These are phyloP conservation scores for Vigna hirtella DNA, from an alignment of 306 rosid species.

Conservation along the genomic window DNA sequence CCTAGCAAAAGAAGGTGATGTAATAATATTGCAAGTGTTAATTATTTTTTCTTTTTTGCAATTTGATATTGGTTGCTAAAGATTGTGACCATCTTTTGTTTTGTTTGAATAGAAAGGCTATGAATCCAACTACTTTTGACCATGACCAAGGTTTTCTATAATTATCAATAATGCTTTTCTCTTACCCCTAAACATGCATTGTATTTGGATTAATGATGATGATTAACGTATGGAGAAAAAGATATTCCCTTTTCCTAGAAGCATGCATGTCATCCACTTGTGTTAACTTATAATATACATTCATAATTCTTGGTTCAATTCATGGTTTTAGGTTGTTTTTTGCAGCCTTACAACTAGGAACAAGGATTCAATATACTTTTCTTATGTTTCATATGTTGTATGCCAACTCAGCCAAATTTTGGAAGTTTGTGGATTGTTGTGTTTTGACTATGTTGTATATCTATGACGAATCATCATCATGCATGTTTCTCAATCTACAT, in stretches of 20 bases:
- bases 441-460: conserved; percentile 13
- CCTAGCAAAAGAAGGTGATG: neutral
- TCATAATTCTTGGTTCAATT: neutral
- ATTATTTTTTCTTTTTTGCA: neutral
- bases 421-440: conserved; percentile 23
- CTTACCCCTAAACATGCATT: conserved; percentile 38
- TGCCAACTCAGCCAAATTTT: conserved; percentile 43
- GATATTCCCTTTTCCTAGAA: conserved; percentile 29
- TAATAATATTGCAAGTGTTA: conserved; percentile 15
- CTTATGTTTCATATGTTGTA: neutral
- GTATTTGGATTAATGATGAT: conserved; percentile 26
- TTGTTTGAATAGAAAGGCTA: neutral
- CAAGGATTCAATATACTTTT: neutral
- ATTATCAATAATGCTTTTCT: conserved; percentile 10
- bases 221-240: neutral
- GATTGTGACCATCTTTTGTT: neutral
- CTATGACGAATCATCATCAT: neutral
- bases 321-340: neutral
- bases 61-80: conserved; percentile 22
- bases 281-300: neutral
- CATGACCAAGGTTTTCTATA: neutral
- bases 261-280: conserved; percentile 33
- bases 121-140: conserved; percentile 33
- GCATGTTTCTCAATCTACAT: neutral
- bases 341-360: conserved; percentile 16